phyloP scores from a whole-genome alignment of 768 basidiomycete species.

The Cyclocybe aegerita region DNA sequence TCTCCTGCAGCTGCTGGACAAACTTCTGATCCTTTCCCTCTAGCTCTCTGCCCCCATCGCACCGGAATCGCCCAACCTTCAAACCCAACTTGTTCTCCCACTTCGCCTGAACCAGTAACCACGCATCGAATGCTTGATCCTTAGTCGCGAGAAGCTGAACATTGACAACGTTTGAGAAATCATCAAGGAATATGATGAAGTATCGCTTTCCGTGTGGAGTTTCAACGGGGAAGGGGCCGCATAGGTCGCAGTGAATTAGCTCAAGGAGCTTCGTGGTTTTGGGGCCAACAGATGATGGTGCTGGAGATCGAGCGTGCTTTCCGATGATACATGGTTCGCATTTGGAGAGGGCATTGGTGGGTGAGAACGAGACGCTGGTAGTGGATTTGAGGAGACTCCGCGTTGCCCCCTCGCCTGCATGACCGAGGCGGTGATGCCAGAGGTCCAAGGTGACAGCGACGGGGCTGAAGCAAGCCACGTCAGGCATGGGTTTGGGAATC shows the following conservation, averaged over 20 bases:
- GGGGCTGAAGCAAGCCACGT: not conserved
- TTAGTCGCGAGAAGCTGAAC: constrained; percentile 1
- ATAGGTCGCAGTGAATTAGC: not conserved
- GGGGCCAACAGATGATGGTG: not conserved
- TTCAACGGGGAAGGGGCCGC: no score
- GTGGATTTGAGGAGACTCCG: not conserved
- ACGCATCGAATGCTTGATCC: constrained; percentile 7
- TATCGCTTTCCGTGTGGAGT: constrained; percentile 11
- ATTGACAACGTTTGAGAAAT: not conserved
- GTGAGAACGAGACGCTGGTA: no score
- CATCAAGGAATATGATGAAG: constrained; percentile 7
- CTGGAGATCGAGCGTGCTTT: constrained; percentile 1
- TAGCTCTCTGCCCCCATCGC: constrained; percentile 9
- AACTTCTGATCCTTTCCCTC: constrained; percentile 1
- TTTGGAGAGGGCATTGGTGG: no score
- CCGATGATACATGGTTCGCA: constrained; percentile 9
- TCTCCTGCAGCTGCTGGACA: not conserved
- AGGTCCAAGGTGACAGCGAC: not conserved
- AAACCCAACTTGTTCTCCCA: constrained; percentile 8
- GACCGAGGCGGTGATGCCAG: constrained; percentile 2
- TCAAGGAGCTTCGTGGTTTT: not conserved
- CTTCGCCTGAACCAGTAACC: not conserved
- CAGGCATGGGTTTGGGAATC: not conserved
- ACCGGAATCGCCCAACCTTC: constrained; percentile 3
- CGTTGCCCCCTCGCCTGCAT: not conserved